These are phyloP conservation scores for Fusarium foetens DNA, from an alignment of 2,329 filamentous ascomycete species.

Conservation along the genomic window DNA sequence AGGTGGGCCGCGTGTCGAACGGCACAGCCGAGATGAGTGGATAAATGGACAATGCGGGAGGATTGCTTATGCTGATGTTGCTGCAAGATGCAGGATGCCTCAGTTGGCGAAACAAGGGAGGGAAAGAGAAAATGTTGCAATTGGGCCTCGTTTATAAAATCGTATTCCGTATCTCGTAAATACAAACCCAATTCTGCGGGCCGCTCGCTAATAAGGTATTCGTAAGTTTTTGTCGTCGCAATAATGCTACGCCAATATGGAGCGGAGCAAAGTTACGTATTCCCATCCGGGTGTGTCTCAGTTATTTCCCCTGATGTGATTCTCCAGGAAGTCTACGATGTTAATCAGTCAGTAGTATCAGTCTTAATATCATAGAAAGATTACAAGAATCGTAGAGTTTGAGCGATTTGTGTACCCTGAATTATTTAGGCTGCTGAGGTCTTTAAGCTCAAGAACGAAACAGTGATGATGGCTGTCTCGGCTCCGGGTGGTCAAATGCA, in stretches of 20 bases:
- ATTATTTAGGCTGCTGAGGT: background rate
- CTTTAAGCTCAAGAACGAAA: background rate
- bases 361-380: background rate
- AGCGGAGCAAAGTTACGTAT: background rate
- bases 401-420: background rate
- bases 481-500: background rate
- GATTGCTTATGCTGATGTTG: background rate
- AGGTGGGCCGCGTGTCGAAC: background rate
- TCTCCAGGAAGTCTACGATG: background rate
- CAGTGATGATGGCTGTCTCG: background rate
- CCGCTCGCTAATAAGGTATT: background rate
- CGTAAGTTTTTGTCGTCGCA: background rate
- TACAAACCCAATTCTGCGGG: conserved; percentile 11
- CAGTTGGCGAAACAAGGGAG: background rate
- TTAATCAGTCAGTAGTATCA: background rate
- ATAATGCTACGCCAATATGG: conserved; percentile 6
- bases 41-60: background rate
- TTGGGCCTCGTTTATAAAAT: conserved; percentile 5
- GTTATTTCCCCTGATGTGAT: background rate
- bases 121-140: conserved; percentile 4
- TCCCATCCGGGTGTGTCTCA: conserved; percentile 1
- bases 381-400: background rate
- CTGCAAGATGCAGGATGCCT: background rate
- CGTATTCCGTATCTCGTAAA: conserved; percentile 20
- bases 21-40: conserved; percentile 2